phyloP scores from a whole-genome alignment of 2,329 filamentous ascomycete genomes.

The Aspergillus pseudoterreus region DNA sequence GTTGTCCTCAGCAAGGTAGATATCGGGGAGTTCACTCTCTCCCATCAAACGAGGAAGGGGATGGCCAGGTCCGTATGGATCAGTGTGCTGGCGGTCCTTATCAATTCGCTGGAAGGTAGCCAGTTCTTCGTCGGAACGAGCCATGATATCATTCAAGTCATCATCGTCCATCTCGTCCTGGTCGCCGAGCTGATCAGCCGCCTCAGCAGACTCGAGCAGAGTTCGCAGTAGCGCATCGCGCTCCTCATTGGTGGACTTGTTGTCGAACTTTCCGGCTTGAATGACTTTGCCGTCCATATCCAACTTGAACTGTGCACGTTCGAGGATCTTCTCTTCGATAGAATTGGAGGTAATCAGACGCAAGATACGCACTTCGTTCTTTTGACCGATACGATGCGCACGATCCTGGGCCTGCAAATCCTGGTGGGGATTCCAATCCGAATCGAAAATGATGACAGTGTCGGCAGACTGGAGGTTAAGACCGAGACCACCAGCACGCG shows the following conservation, averaged over 20 bases:
- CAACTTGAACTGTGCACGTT: constrained; percentile 94
- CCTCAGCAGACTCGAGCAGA: constrained; percentile 76
- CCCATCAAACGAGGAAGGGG: constrained; percentile 73
- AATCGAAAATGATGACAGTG: constrained; percentile 99
- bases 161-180: constrained; percentile 99
- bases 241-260: constrained; percentile 98
- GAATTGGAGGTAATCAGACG: constrained; percentile 95
- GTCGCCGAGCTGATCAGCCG: constrained; percentile 68
- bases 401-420: constrained; percentile 99
- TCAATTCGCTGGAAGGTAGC: constrained; percentile 77
- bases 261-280: constrained; percentile 98
- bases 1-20: constrained; percentile 85
- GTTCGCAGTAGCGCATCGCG: constrained; percentile 95
- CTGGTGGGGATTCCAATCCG: constrained; percentile 99
- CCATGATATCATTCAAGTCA: constrained; percentile 90
- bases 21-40: constrained; percentile 86
- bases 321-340: constrained; percentile 96
- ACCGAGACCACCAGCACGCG: constrained; percentile 94
- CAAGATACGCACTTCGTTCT: constrained; percentile 97
- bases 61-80: constrained; percentile 68
- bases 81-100: constrained; percentile 63
- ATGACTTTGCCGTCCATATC: constrained; percentile 99
- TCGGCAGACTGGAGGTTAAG: constrained; percentile 96
- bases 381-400: constrained; percentile 99
- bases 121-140: constrained; percentile 79